Conservation (phyloP, 495 filamentous ascomycete genomes). For the Aspergillus olivimuriae region DNA sequence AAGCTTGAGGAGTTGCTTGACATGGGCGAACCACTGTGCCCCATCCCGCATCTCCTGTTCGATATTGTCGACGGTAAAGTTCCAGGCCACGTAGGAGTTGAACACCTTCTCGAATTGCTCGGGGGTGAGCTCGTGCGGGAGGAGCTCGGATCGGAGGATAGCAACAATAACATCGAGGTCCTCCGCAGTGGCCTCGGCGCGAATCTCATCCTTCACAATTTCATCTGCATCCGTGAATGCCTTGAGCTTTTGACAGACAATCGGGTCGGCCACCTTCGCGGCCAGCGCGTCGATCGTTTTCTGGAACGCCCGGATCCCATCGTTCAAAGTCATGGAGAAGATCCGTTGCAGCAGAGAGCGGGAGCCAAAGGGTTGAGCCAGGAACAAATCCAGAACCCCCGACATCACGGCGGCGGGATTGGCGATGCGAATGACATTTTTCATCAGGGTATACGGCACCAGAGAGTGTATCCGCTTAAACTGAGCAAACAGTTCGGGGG, state of each 20-base stretch:
- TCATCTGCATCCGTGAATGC: constrained; percentile 70
- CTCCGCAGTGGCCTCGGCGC: constrained; percentile 62
- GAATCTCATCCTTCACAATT: constrained; percentile 61
- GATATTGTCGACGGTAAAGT: constrained; percentile 84
- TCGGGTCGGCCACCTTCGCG: constrained; percentile 66
- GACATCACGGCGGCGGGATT: constrained; percentile 96
- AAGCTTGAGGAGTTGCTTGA: constrained; percentile 93
- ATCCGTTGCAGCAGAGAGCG: constrained; percentile 88
- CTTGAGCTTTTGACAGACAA: constrained; percentile 79
- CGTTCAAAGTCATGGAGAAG: constrained; percentile 83
- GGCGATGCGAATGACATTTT: constrained; percentile 92
- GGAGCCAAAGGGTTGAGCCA: constrained; percentile 89
- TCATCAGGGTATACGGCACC: constrained; percentile 85
- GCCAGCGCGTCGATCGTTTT: constrained; percentile 73
- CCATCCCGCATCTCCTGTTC: constrained; percentile 83
- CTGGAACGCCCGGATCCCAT: constrained; percentile 80
- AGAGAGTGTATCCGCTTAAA: constrained; percentile 88
- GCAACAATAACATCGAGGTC: constrained; percentile 76
- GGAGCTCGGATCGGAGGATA: constrained; percentile 67
- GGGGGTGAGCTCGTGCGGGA: constrained; percentile 60
- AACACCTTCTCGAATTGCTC: constrained; percentile 77
- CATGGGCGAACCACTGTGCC: constrained; percentile 82
- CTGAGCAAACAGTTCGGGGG: constrained; percentile 90
- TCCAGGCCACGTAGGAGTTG: constrained; percentile 97
- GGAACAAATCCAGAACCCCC: constrained; percentile 84